Percentiles rank a stretch among this genome's conserved stretches.
These are phyloP conservation scores for Elsinoe perseae DNA, from an alignment of 2,329 filamentous ascomycete species.

Conservation along the genomic window DNA sequence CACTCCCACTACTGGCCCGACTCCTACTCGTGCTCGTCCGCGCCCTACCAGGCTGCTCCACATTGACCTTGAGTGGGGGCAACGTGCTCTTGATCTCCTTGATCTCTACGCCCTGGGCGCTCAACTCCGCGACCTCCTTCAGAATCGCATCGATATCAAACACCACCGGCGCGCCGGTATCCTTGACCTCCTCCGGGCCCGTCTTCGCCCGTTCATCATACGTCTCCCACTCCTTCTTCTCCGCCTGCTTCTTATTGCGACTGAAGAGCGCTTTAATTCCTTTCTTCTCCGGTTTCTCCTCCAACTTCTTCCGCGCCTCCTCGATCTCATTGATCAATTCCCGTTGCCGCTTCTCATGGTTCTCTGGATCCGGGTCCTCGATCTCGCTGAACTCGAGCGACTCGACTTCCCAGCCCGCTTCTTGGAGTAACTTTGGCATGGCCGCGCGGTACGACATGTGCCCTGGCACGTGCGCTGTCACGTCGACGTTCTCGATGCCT, in stretches of 20 bases:
- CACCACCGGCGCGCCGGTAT: conserved; percentile 53
- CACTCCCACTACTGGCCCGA: conserved; percentile 10
- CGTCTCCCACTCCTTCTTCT: conserved; percentile 89
- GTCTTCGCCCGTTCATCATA: conserved; percentile 63
- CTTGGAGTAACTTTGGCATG: conserved; percentile 79
- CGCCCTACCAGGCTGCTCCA: conserved; percentile 18
- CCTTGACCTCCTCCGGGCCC: conserved; percentile 42
- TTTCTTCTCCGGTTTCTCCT: conserved; percentile 64
- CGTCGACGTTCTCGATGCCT: conserved; percentile 77
- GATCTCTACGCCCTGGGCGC: conserved; percentile 65
- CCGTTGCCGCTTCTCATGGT: conserved; percentile 76
- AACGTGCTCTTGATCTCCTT: conserved; percentile 83
- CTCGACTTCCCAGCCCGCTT: conserved; percentile 85
- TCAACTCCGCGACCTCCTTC: conserved; percentile 59
- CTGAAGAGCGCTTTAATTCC: conserved; percentile 68
- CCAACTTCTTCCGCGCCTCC: conserved; percentile 78
- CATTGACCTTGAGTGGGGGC: conserved; percentile 73
- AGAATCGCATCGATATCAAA: conserved; percentile 95
- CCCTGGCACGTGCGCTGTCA: conserved; percentile 74
- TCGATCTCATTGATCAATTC: conserved; percentile 96
- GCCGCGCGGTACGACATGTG: conserved; percentile 94
- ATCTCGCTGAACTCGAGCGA: conserved; percentile 94
- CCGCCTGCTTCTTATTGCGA: conserved; percentile 64
- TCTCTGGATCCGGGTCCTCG: conserved; percentile 92
- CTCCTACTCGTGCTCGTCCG: neutral